Percentiles rank a stretch among this genome's conserved stretches.
Evolutionary conservation across 1,139 yeast species (phyloP).

Genomic region (Nadsonia starkeyi-henricii): DNA sequence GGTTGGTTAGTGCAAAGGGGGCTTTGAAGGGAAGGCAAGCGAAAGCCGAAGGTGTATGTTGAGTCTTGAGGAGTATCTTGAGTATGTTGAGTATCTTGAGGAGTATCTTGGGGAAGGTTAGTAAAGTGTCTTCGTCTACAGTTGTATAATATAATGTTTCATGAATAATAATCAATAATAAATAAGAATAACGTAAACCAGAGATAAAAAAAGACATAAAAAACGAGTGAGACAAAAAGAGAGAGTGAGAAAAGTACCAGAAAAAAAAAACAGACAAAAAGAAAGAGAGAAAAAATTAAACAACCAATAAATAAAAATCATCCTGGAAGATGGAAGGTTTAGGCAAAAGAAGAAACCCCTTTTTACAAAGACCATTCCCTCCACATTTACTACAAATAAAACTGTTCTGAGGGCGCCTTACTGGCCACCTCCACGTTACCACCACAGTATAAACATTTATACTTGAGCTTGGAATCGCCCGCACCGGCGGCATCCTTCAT

Average conservation of each 20-base stretch:
- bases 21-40: too few relatives aligned
- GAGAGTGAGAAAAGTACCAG: too few relatives aligned
- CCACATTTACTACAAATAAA: not conserved
- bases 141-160: not conserved
- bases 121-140: too few relatives aligned
- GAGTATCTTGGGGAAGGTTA: too few relatives aligned
- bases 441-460: constrained; percentile 62
- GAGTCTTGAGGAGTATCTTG: too few relatives aligned
- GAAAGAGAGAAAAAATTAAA: not conserved
- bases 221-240: too few relatives aligned
- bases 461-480: constrained; percentile 19
- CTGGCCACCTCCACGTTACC: constrained; percentile 37
- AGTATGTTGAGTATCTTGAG: too few relatives aligned
- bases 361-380: not conserved
- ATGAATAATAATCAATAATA: constrained; percentile 4
- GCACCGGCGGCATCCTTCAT: constrained; percentile 29
- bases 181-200: not conserved
- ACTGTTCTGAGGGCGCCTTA: not conserved
- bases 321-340: too few relatives aligned
- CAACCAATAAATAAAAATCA: constrained; percentile 4
- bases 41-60: too few relatives aligned
- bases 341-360: too few relatives aligned
- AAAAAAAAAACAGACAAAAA: constrained; percentile 2
- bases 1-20: too few relatives aligned
- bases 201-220: not conserved